Conservation (phyloP, 768 basidiomycete species). For the Boletus rubroflammeus region DNA sequence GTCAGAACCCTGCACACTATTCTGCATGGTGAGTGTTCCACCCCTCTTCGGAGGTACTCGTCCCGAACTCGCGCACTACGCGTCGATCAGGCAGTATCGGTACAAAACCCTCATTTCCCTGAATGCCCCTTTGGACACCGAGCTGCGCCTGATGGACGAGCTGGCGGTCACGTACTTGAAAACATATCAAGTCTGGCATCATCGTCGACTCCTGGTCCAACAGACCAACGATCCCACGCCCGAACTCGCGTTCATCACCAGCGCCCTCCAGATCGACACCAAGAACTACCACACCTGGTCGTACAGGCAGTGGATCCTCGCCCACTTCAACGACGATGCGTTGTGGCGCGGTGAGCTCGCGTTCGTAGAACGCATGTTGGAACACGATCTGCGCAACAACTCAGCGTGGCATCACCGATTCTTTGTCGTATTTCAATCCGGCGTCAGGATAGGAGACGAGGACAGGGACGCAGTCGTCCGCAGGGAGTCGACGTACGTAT, state of each 20-base stretch:
- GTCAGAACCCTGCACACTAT: conserved; percentile 93
- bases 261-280: conserved; percentile 66
- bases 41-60: neutral
- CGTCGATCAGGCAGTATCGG: conserved; percentile 79
- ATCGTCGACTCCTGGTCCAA: conserved; percentile 72
- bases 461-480: conserved; percentile 56
- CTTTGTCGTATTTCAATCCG: conserved; percentile 76
- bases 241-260: conserved; percentile 80
- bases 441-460: conserved; percentile 57
- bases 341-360: conserved; percentile 75
- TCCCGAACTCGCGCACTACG: neutral
- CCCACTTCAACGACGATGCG: conserved; percentile 71
- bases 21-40: conserved; percentile 75
- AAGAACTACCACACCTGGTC: conserved; percentile 99
- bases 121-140: conserved; percentile 63
- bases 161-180: conserved; percentile 83
- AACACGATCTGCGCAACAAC: conserved; percentile 86
- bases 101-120: conserved; percentile 79
- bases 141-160: conserved; percentile 84
- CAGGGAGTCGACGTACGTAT: conserved; percentile 74
- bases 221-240: conserved; percentile 47
- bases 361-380: conserved; percentile 67
- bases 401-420: conserved; percentile 97
- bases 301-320: conserved; percentile 92
- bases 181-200: conserved; percentile 98